phyloP scores from a whole-genome alignment of 257 asterid species.

The Forsythia suspensa region DNA sequence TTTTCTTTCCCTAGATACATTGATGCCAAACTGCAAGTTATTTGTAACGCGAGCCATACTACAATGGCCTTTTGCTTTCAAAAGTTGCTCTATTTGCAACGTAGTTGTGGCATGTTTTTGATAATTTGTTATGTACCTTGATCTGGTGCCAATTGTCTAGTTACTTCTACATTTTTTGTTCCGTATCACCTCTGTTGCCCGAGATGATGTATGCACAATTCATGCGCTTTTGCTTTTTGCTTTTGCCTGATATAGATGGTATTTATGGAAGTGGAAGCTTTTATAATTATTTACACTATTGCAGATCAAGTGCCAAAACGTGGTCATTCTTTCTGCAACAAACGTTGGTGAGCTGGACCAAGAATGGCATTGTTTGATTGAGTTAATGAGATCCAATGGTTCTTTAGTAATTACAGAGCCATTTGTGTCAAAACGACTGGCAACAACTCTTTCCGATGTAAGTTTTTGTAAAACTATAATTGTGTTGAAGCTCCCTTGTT shows the following conservation, averaged over 20 bases:
- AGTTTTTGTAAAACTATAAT: constrained; percentile 24
- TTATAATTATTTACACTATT: neutral
- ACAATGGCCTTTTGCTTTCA: neutral
- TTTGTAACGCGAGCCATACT: neutral
- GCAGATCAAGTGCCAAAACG: constrained; percentile 86
- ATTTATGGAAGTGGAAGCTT: neutral
- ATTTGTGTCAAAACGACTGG: constrained; percentile 52
- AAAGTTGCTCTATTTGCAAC: neutral
- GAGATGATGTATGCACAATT: neutral
- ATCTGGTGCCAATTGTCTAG: neutral
- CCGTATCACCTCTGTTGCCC: neutral
- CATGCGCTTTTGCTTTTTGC: neutral
- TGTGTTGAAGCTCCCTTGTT: no score
- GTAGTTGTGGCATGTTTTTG: neutral
- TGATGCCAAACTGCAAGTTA: neutral
- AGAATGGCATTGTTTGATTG: constrained; percentile 74
- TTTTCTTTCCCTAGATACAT: neutral
- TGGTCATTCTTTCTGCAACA: constrained; percentile 69
- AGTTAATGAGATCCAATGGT: constrained; percentile 43
- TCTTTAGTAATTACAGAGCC: constrained; percentile 48
- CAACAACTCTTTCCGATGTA: constrained; percentile 62
- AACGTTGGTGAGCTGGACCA: constrained; percentile 64
- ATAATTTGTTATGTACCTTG: neutral
- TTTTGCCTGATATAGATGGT: neutral
- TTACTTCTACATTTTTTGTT: neutral